These are phyloP conservation scores for Elaeis guineensis DNA, from an alignment of 176 grass and related monocot species.

Conservation along the genomic window DNA sequence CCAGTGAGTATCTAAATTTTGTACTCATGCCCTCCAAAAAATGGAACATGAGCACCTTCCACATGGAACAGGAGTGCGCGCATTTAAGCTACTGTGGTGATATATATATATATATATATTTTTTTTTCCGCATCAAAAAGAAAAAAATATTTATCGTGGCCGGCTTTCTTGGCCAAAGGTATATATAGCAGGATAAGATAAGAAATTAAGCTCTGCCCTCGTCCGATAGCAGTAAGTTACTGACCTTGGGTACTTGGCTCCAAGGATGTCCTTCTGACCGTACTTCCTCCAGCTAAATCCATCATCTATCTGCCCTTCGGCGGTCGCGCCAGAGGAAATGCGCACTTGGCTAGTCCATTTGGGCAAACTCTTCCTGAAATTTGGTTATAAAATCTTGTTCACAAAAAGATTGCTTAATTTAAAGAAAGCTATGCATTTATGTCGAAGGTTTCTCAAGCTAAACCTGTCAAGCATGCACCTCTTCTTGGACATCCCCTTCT, in stretches of 20 bases:
- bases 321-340: not conserved
- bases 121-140: no score
- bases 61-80: no score
- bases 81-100: no score
- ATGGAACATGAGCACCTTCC: no score
- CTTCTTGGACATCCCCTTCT: slow-evolving; percentile 33
- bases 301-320: slow-evolving; percentile 36
- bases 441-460: no score
- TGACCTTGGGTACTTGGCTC: slow-evolving; percentile 65
- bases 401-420: no score
- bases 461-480: slow-evolving; percentile 20
- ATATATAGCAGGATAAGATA: not conserved
- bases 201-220: not conserved
- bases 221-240: not conserved
- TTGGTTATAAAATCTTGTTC: not conserved
- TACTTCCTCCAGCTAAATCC: slow-evolving; percentile 82
- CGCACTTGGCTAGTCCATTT: slow-evolving; percentile 38
- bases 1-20: no score
- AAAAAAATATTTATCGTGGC: no score
- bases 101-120: no score
- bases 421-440: no score
- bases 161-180: not conserved
- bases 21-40: no score
- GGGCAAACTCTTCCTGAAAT: slow-evolving; percentile 41
- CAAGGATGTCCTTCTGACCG: slow-evolving; percentile 71